These are phyloP conservation scores for Starmerella davenportii DNA, from an alignment of 805 yeast species.

Conservation along the genomic window DNA sequence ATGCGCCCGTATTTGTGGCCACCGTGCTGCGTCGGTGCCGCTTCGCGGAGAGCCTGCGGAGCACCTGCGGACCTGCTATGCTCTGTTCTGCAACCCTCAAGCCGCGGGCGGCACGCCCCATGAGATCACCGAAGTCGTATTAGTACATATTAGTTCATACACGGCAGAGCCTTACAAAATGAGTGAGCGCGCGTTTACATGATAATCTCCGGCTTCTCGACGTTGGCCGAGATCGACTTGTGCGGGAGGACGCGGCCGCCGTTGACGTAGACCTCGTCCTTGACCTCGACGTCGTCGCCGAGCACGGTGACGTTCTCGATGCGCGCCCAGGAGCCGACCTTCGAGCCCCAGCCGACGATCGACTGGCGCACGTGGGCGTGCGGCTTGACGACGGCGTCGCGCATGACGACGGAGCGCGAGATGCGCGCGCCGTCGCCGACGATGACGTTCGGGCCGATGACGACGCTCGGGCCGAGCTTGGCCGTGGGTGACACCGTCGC, in stretches of 20 bases:
- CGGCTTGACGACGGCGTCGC: conserved; percentile 81
- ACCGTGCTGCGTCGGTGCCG: too few species aligned
- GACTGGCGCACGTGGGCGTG: conserved; percentile 97
- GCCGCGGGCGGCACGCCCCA: too few species aligned
- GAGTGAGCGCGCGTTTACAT: too few species aligned
- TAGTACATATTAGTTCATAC: too few species aligned
- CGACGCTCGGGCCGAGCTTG: conserved; percentile 95
- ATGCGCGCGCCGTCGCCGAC: conserved; percentile 98
- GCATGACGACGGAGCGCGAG: conserved; percentile 81
- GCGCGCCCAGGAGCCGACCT: conserved; percentile 97
- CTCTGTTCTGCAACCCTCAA: too few species aligned
- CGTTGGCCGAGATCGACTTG: conserved; percentile 87
- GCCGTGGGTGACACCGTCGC: conserved; percentile 86
- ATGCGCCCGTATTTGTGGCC: too few species aligned
- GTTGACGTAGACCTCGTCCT: conserved; percentile 95
- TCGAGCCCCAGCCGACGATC: conserved; percentile 98
- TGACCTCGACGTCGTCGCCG: conserved; percentile 97
- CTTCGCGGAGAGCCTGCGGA: too few species aligned
- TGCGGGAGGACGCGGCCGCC: conserved; percentile 99
- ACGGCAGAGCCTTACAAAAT: too few species aligned
- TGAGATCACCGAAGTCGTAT: too few species aligned
- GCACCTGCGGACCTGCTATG: too few species aligned
- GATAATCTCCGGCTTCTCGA: conserved; percentile 94
- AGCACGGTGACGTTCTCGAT: conserved; percentile 92
- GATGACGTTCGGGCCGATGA: conserved; percentile 87